Evolutionary conservation across 2,329 filamentous ascomycete genomes (phyloP), one percentile per base, ranked within the genome.

Genomic region (Ceratocystis huliohia): DNA sequence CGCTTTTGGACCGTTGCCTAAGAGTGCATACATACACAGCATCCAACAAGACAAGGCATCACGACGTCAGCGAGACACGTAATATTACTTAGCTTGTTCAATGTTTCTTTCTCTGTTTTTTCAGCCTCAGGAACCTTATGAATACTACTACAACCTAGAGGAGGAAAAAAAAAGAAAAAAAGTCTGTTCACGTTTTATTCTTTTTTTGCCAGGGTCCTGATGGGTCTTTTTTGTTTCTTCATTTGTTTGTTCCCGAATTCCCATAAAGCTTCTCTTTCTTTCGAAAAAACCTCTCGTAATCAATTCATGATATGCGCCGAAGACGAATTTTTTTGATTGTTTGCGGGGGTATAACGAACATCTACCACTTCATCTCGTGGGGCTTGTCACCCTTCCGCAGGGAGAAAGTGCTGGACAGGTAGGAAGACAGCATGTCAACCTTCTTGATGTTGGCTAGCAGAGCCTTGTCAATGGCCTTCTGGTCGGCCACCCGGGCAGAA

Each of bases 331-430:
- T 67, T 67, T 73, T 73, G 72, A 70, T 71, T 72, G 70, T 69
- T 67, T 67, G 66, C 66, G 66, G 56, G 66, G 70, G 69, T 69
- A 65, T 67, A 67, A 65, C 61, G 57, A 67, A 67, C 70, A 70
- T 86, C 82, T 96, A 99, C 87, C 93, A 99, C 82, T 90, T 89
- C 94, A 99, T 97, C 87, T 96, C 90, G 84, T 99, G 94, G 82
- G 94, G 94, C 88, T 93, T 92, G 86, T 99, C 93, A 77, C 94
- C 94, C 85, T 92, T 96, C 83, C 93, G 89, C 81, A 99, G 88
- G 87, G 89, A 95, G 89, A 99, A 99, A 78, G 88, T 91, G 80
- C 88, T 90, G 77, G 85, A 85, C 75, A 99, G 90, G 87, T 99
- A 99, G 82, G 88, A 90, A 78, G 86, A 81, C 75, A 99, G 89